Evolutionary conservation across 2,329 filamentous ascomycete genomes (phyloP).

Genomic region (Colletotrichum lentis): DNA sequence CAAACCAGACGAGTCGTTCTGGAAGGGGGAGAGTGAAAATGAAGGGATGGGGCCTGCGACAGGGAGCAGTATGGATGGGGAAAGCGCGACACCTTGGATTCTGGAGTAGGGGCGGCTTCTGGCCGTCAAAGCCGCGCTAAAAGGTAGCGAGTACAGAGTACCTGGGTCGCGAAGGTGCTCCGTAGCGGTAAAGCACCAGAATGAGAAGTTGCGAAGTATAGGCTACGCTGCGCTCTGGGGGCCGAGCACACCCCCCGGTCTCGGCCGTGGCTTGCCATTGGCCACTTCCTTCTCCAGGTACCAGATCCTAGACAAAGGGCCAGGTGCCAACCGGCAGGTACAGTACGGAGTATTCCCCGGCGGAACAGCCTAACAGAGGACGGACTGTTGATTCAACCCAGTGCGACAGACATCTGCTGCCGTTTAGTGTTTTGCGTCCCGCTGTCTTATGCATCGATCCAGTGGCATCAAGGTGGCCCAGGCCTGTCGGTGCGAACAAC

Average conservation of each 20-base stretch:
- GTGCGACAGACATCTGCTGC: not conserved
- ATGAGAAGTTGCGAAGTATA: not conserved
- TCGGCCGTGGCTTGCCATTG: constrained; percentile 14
- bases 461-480: constrained; percentile 5
- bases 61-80: constrained; percentile 32
- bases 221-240: constrained; percentile 9
- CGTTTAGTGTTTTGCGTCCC: constrained; percentile 11
- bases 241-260: constrained; percentile 22
- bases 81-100: constrained; percentile 32
- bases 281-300: constrained; percentile 4
- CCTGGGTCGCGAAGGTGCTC: not conserved
- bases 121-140: not conserved
- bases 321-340: not conserved
- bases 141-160: not conserved
- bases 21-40: constrained; percentile 38
- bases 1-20: constrained; percentile 33
- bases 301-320: constrained; percentile 12
- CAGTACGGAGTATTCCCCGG: not conserved
- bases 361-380: constrained; percentile 9
- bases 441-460: not conserved
- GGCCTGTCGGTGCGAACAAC: constrained; percentile 16
- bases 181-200: not conserved
- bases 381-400: not conserved
- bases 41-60: constrained; percentile 37
- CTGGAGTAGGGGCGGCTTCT: constrained; percentile 22